Base-by-base conservation (phyloP, 192 early-diverging fungal genomes). In the Podila horticola region DNA sequence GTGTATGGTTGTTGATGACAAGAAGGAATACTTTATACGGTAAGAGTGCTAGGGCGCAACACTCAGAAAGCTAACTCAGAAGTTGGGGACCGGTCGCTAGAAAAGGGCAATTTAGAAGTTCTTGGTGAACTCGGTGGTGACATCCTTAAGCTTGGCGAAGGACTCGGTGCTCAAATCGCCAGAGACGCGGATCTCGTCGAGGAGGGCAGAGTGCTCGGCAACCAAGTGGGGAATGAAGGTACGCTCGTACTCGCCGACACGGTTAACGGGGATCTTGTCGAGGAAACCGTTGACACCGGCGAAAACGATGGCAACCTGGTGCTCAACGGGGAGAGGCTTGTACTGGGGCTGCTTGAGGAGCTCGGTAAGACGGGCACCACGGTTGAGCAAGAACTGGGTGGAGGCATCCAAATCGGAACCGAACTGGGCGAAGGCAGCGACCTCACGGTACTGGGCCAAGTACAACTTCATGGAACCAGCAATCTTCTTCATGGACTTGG, bases 401-500 rank as follows among this genome's bases (percentile, higher is more conserved):
- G 98, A 98, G 77, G 97, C 97, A 90, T 99, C 98, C 74, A 99
- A 91, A 91, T 99, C 98, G 68, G 97, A 98, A 88, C 98, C 98
- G 90, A 99, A 99, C 91, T 99, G 98, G 79, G 98, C 96, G 84
- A 99, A 98, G 61, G 98, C 98, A 73, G 97, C 98, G 65, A 99
- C 95, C 92, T 98, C 98, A 95, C 98, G 97, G 93, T 98, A 97
- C 88, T 99, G 97, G 73, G 98, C 98, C 79, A 99, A 91, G 93
- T 95, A 98, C 77, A 99, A 94, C 93, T 99, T 99, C 79, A 99
- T 90, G 83, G 98, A 98, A 86, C 98, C 98, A 77, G 97, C 97
- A 81, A 99, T 97, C 90, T 99, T 97, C 92, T 97, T 96, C 98
- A 99, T 99, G 75, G 98, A 97, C 93, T 98, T 98, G 88, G 97